phyloP scores from a whole-genome alignment of 352 stramenopile genomes.

The Aphanomyces stellatus region DNA sequence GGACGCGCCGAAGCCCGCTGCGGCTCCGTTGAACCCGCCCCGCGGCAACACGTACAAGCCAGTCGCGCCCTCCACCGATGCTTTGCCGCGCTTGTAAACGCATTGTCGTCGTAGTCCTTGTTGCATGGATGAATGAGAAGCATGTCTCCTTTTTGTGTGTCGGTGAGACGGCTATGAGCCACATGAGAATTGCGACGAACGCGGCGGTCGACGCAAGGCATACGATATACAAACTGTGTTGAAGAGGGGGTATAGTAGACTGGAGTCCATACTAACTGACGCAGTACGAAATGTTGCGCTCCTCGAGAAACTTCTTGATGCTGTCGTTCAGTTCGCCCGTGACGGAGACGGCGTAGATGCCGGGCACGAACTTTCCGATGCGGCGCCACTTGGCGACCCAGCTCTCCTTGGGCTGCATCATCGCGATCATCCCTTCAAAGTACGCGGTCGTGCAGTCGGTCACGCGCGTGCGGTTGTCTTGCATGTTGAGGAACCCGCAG shows the following conservation, averaged over 20 bases:
- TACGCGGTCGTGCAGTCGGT: conserved; percentile 84
- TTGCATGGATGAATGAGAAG: conserved; percentile 1
- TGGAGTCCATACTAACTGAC: conserved; percentile 30
- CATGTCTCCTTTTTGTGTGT: no score
- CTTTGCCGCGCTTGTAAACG: conserved; percentile 41
- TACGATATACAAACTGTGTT: no score
- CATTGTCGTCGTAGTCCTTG: not conserved
- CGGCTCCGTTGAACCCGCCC: conserved; percentile 48
- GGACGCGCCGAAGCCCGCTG: conserved; percentile 22
- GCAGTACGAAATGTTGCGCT: conserved; percentile 80
- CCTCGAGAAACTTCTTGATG: conserved; percentile 82
- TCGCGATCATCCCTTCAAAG: conserved; percentile 86
- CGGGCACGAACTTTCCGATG: conserved; percentile 73
- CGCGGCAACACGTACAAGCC: conserved; percentile 42
- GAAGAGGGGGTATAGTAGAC: no score
- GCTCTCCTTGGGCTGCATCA: conserved; percentile 85
- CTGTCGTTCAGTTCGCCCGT: conserved; percentile 77
- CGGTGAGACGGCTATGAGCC: not conserved
- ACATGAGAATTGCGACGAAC: not conserved
- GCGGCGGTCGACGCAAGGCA: no score
- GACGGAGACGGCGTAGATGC: conserved; percentile 82
- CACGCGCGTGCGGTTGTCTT: conserved; percentile 82
- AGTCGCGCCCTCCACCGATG: conserved; percentile 38
- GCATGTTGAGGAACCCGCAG: conserved; percentile 83
- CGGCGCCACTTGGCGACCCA: conserved; percentile 87